Conservation (phyloP, 192 early-diverging fungal species). For the Radiomyces spectabilis region DNA sequence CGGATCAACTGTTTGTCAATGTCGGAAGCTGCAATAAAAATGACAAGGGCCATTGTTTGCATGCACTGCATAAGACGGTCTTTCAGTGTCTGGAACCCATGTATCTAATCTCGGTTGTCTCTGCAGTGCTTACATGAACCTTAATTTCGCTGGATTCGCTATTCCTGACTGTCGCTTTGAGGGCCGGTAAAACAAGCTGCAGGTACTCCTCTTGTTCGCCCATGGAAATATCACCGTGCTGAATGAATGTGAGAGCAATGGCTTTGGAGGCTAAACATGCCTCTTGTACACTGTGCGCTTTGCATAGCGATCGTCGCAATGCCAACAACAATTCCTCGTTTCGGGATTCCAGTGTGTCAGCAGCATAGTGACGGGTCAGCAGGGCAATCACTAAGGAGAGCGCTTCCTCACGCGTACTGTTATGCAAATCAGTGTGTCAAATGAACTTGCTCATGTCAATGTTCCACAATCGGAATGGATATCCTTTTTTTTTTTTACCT, state of each 20-base stretch:
- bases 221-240: slow-evolving; percentile 31
- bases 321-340: slow-evolving; percentile 46
- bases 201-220: slow-evolving; percentile 38
- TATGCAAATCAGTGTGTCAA: background rate
- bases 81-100: background rate
- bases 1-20: slow-evolving; percentile 10
- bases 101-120: background rate
- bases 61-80: slow-evolving; percentile 10
- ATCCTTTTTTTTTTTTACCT: slow-evolving; percentile 26
- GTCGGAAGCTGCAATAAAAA: slow-evolving; percentile 24
- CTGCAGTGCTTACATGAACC: slow-evolving; percentile 38
- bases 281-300: slow-evolving; percentile 30
- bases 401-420: slow-evolving; percentile 52
- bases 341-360: slow-evolving; percentile 40
- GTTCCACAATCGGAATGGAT: too few relatives aligned
- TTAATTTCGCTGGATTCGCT: slow-evolving; percentile 36
- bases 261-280: slow-evolving; percentile 34
- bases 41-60: slow-evolving; percentile 14
- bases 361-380: slow-evolving; percentile 46
- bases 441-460: background rate
- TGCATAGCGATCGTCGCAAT: slow-evolving; percentile 44
- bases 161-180: slow-evolving; percentile 40
- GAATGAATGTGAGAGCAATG: slow-evolving; percentile 40
- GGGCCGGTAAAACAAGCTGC: slow-evolving; percentile 31
- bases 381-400: slow-evolving; percentile 36